Evolutionary conservation across 2,329 filamentous ascomycete genomes (phyloP).

Genomic region (Monosporascus ibericus): DNA sequence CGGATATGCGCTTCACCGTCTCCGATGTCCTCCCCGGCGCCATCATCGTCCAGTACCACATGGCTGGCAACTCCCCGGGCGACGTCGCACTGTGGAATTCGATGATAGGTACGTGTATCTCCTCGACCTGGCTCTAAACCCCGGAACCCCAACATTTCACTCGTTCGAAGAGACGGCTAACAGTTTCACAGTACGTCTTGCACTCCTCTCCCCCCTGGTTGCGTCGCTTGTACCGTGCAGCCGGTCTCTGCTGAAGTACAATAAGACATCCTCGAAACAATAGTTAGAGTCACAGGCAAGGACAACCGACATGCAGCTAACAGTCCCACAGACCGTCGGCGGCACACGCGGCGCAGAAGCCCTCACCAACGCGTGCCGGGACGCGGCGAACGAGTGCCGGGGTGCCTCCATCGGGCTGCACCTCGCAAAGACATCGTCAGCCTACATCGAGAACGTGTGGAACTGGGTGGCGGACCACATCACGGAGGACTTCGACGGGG

Average conservation of each 20-base stretch:
- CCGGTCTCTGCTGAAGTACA: too few relatives aligned
- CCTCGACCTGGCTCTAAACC: too few relatives aligned
- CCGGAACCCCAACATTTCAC: too few relatives aligned
- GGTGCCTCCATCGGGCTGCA: conserved; percentile 43
- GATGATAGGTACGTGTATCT: conserved; percentile 9
- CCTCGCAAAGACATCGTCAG: conserved; percentile 37
- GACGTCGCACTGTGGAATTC: conserved; percentile 30
- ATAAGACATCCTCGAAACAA: too few relatives aligned
- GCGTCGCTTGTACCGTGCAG: too few relatives aligned
- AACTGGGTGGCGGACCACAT: conserved; percentile 48
- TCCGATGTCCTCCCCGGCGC: conserved; percentile 54
- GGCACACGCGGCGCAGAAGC: conserved; percentile 27
- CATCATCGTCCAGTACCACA: conserved; percentile 47
- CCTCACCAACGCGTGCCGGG: conserved; percentile 21
- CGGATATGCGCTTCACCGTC: conserved; percentile 59
- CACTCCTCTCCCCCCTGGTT: neutral
- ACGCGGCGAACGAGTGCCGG: conserved; percentile 32
- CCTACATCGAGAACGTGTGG: conserved; percentile 50
- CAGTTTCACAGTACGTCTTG: neutral
- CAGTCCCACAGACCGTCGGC: conserved; percentile 22
- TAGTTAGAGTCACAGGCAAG: too few relatives aligned
- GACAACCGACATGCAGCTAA: neutral
- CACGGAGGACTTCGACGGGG: conserved; percentile 40
- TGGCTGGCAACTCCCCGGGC: conserved; percentile 27
- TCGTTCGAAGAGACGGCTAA: too few relatives aligned